phyloP scores from a whole-genome alignment of 768 basidiomycete genomes.

The Rubroboletus pulcherrimus region DNA sequence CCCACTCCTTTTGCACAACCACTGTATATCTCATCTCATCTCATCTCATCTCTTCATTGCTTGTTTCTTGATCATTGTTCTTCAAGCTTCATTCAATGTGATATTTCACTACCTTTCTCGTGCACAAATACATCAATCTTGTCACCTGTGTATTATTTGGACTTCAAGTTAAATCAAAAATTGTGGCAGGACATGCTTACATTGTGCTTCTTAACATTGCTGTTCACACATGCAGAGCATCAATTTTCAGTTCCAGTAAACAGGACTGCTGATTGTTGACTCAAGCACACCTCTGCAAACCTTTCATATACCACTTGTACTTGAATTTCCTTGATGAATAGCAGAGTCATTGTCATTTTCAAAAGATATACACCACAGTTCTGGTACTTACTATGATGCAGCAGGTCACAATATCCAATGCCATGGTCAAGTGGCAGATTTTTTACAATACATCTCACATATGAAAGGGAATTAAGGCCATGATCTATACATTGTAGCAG shows the following conservation, averaged over 20 bases:
- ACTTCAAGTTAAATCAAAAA: too few relatives aligned
- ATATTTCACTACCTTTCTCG: not conserved
- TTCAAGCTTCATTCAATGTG: not conserved
- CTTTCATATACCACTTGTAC: too few relatives aligned
- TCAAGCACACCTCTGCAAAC: too few relatives aligned
- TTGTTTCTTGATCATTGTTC: not conserved
- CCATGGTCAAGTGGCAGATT: not conserved
- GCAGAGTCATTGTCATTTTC: too few relatives aligned
- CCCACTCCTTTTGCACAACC: constrained; percentile 60
- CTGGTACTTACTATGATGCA: not conserved
- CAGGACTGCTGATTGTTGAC: too few relatives aligned
- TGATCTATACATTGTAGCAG: not conserved
- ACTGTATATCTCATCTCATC: constrained; percentile 14
- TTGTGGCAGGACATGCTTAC: too few relatives aligned
- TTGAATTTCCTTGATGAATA: too few relatives aligned
- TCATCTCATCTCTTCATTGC: not conserved
- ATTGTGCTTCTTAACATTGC: too few relatives aligned
- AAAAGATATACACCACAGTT: too few relatives aligned
- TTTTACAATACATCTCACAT: not conserved
- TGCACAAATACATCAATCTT: not conserved
- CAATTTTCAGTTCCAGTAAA: too few relatives aligned
- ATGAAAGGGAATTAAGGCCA: not conserved
- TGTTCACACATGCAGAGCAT: too few relatives aligned
- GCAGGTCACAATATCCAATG: not conserved
- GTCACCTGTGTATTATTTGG: too few relatives aligned